A percentile compares a stretch with the other conserved stretches of the same genome.
These are phyloP conservation scores for Stachybotrys echinatus DNA, from an alignment of 2,329 filamentous ascomycete genomes.

Conservation along the genomic window DNA sequence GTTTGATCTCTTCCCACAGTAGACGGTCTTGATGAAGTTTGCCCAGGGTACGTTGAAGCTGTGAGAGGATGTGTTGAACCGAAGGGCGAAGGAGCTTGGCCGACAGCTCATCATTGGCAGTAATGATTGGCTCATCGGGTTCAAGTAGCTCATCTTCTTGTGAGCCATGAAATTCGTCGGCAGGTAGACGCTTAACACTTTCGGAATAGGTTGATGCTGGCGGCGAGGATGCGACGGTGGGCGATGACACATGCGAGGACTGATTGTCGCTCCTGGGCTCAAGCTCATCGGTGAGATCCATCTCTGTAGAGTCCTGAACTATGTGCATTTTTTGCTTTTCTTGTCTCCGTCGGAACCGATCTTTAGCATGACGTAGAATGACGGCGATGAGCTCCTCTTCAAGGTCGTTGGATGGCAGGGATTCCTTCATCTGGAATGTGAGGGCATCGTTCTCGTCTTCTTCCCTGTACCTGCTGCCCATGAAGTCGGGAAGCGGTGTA, in stretches of 20 bases:
- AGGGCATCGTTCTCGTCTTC: conserved; percentile 43
- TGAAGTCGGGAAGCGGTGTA: conserved; percentile 55
- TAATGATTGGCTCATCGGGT: conserved; percentile 44
- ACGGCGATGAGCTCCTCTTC: conserved; percentile 66
- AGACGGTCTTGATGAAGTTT: neutral
- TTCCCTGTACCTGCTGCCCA: conserved; percentile 27
- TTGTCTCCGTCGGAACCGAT: conserved; percentile 43
- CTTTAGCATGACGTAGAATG: conserved; percentile 62
- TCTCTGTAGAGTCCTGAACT: neutral
- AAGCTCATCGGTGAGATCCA: neutral
- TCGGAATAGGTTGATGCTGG: neutral
- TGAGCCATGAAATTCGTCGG: neutral
- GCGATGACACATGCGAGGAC: neutral
- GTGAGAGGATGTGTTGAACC: conserved; percentile 63
- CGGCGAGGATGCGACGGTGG: neutral
- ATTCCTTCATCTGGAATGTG: conserved; percentile 38
- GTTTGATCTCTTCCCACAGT: neutral
- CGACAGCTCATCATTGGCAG: conserved; percentile 67
- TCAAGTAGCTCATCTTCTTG: conserved; percentile 9
- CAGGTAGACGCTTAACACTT: neutral
- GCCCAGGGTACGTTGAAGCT: conserved; percentile 47
- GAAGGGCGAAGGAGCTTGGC: conserved; percentile 60
- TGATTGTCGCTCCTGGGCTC: neutral
- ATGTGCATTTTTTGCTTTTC: conserved; percentile 8
- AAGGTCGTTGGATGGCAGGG: conserved; percentile 54